Conservation (phyloP, 768 basidiomycete genomes). For the Cystobasidium tubakii region DNA sequence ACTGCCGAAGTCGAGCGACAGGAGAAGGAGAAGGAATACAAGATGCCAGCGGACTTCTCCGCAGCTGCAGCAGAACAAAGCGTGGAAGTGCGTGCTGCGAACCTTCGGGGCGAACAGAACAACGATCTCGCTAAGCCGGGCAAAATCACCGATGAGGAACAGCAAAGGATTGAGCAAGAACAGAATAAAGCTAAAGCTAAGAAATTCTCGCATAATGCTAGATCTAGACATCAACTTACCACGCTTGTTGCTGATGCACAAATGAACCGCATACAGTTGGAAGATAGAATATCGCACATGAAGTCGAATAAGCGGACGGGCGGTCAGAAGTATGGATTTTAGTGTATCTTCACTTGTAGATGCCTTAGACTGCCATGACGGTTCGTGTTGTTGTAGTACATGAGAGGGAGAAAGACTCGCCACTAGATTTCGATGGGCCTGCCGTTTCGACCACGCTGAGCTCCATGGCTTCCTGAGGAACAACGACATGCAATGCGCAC, state of each 20-base stretch:
- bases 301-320: constrained; percentile 37
- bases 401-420: too few species aligned
- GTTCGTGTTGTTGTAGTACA: too few species aligned
- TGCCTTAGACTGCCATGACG: too few species aligned
- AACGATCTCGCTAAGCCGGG: background rate
- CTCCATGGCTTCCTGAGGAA: background rate
- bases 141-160: constrained; percentile 32
- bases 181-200: constrained; percentile 14
- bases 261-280: constrained; percentile 30
- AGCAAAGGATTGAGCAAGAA: constrained; percentile 22
- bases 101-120: background rate
- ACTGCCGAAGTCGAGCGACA: constrained; percentile 2
- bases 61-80: background rate
- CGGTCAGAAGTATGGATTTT: constrained; percentile 38
- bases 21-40: constrained; percentile 5
- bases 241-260: constrained; percentile 30
- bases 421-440: too few species aligned
- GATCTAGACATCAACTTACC: constrained; percentile 33
- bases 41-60: constrained; percentile 24
- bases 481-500: constrained; percentile 18
- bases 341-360: background rate
- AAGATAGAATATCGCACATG: constrained; percentile 36
- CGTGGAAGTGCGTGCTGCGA: constrained; percentile 2
- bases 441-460: background rate
- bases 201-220: constrained; percentile 33